These are phyloP conservation scores for Aureobasidium sp. DNA, from an alignment of 2,329 filamentous ascomycete species.

Conservation along the genomic window DNA sequence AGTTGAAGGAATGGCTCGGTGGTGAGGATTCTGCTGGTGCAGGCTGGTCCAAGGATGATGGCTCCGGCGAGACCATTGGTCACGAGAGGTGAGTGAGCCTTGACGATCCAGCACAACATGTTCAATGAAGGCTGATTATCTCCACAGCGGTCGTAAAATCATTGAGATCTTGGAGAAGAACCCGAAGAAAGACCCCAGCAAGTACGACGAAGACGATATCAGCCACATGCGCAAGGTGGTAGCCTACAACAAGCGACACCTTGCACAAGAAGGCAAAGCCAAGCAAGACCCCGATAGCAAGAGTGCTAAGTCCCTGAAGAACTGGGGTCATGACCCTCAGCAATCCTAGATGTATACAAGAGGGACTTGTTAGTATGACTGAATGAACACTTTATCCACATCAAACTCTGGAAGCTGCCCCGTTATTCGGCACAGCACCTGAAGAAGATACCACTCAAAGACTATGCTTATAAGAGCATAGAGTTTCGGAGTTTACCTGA, in stretches of 20 bases:
- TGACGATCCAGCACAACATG: too few species aligned
- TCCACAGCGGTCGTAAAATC: slow-evolving; percentile 53
- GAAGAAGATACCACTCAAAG: neutral
- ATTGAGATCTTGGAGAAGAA: slow-evolving; percentile 57
- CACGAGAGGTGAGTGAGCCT: slow-evolving; percentile 45
- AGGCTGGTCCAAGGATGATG: slow-evolving; percentile 54
- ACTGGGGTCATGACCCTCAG: slow-evolving; percentile 44
- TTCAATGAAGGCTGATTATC: neutral
- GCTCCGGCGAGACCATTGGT: slow-evolving; percentile 55
- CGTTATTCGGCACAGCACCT: neutral
- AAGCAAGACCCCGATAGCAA: slow-evolving; percentile 51
- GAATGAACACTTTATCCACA: neutral
- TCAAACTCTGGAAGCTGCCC: neutral
- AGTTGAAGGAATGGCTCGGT: slow-evolving; percentile 57
- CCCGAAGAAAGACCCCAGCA: slow-evolving; percentile 48
- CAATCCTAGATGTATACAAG: slow-evolving; percentile 21
- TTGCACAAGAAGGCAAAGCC: slow-evolving; percentile 55
- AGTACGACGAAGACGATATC: slow-evolving; percentile 52
- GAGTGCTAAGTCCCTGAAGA: slow-evolving; percentile 55
- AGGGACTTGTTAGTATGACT: neutral
- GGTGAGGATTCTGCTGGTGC: slow-evolving; percentile 51
- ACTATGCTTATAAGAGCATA: neutral
- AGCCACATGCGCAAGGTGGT: slow-evolving; percentile 50
- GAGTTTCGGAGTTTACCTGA: neutral
- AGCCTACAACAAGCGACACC: slow-evolving; percentile 58